These are phyloP conservation scores for Erythrobasidium hasegawianum DNA, from an alignment of 1,284 basidiomycete species.

Conservation along the genomic window DNA sequence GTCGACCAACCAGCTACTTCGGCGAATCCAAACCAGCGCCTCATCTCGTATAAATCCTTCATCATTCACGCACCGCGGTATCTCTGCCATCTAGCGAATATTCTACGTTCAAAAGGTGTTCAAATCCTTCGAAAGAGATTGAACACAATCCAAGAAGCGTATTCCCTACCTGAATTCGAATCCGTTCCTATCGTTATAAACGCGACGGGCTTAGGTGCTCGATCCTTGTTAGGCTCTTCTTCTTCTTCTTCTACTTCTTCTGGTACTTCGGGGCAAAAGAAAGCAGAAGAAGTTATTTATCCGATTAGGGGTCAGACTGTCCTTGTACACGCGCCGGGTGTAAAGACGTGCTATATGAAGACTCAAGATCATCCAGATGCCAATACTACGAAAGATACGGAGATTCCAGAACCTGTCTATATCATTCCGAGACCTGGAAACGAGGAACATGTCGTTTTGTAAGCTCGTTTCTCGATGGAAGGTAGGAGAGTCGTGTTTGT, in stretches of 20 bases:
- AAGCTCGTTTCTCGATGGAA: too few species aligned
- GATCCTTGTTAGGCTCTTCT: constrained; percentile 66
- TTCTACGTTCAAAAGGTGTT: constrained; percentile 45
- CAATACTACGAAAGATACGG: constrained; percentile 26
- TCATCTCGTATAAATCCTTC: constrained; percentile 49
- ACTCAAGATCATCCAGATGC: constrained; percentile 16
- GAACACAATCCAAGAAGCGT: constrained; percentile 49
- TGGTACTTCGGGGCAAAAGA: too few species aligned
- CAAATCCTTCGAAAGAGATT: constrained; percentile 47
- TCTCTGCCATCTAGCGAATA: constrained; percentile 46
- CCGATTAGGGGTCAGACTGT: constrained; percentile 85
- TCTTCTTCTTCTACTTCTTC: too few species aligned
- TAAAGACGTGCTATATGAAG: constrained; percentile 48
- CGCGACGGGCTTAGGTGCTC: constrained; percentile 51
- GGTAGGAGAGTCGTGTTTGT: too few species aligned
- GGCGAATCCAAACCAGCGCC: constrained; percentile 39
- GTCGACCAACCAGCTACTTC: constrained; percentile 46
- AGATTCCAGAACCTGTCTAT: constrained; percentile 43
- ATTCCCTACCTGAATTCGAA: constrained; percentile 41
- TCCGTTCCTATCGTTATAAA: constrained; percentile 51
- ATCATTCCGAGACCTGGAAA: constrained; percentile 53
- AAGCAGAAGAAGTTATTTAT: constrained; percentile 57
- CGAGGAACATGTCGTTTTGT: constrained; percentile 48
- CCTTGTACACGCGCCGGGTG: constrained; percentile 64
- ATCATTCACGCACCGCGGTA: constrained; percentile 51